Percentiles rank a stretch among this genome's conserved stretches.
Conservation (phyloP, 2,329 filamentous ascomycete genomes). For the Aspergillus sclerotialis region DNA sequence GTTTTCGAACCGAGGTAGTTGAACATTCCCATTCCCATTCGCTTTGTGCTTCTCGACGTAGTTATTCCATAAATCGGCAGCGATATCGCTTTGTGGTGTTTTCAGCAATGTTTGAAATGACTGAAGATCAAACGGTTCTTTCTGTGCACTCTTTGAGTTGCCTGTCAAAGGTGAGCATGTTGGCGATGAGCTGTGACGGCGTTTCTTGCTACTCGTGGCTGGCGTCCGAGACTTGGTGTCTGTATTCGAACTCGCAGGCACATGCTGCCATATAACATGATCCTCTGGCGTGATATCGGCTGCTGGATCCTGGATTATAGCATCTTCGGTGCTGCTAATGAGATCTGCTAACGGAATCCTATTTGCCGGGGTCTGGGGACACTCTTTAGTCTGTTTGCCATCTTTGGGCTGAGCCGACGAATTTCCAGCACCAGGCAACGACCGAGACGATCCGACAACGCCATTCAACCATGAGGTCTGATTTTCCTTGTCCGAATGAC, state of each 20-base stretch:
- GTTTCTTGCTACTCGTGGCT: slow-evolving; percentile 49
- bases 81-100: slow-evolving; percentile 65
- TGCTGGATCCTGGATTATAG: slow-evolving; percentile 40
- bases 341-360: slow-evolving; percentile 54
- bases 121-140: slow-evolving; percentile 50
- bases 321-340: slow-evolving; percentile 55
- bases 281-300: slow-evolving; percentile 53
- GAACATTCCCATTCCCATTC: slow-evolving; percentile 39
- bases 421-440: slow-evolving; percentile 12
- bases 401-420: slow-evolving; percentile 16
- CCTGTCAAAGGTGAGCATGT: slow-evolving; percentile 56
- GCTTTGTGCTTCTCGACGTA: slow-evolving; percentile 53
- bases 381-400: slow-evolving; percentile 24
- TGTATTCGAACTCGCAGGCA: slow-evolving; percentile 34
- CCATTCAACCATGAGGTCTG: slow-evolving; percentile 29
- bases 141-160: slow-evolving; percentile 29
- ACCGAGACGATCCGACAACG: slow-evolving; percentile 19
- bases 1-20: slow-evolving; percentile 55
- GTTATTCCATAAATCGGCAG: slow-evolving; percentile 69
- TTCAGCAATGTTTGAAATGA: slow-evolving; percentile 53
- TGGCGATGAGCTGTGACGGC: slow-evolving; percentile 68
- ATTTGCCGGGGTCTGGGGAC: slow-evolving; percentile 53
- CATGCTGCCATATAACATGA: slow-evolving; percentile 53
- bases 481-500: slow-evolving; percentile 41
- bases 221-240: slow-evolving; percentile 44